phyloP scores from a whole-genome alignment of 2,329 filamentous ascomycete genomes.

The Colletotrichum musae region DNA sequence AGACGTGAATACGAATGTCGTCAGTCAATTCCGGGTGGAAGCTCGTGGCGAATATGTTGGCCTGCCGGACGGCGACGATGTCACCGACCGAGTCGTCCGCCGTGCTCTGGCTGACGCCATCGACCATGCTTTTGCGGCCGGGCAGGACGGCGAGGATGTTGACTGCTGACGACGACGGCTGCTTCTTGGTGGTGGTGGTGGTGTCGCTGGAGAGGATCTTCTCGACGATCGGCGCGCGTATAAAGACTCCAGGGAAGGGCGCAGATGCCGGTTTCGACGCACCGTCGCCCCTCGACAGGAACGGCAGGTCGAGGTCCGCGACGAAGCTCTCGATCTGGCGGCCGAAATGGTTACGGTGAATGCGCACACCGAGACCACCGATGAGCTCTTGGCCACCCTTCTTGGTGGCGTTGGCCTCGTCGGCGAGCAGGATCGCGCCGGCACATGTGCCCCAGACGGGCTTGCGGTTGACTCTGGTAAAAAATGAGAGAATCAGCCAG shows the following conservation, averaged over 20 bases:
- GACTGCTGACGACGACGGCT: constrained; percentile 52
- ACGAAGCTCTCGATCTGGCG: constrained; percentile 94
- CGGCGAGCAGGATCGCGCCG: constrained; percentile 90
- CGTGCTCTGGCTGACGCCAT: constrained; percentile 54
- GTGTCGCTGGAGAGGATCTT: constrained; percentile 71
- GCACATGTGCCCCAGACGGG: constrained; percentile 98
- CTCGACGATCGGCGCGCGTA: constrained; percentile 94
- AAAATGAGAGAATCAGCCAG: constrained; percentile 12
- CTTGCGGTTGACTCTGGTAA: constrained; percentile 76
- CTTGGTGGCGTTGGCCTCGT: constrained; percentile 90
- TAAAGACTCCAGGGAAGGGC: constrained; percentile 90
- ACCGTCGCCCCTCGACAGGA: constrained; percentile 64
- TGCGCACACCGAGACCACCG: constrained; percentile 89
- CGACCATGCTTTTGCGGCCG: constrained; percentile 54
- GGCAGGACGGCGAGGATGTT: constrained; percentile 68
- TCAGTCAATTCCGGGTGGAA: constrained; percentile 96
- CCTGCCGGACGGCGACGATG: constrained; percentile 90
- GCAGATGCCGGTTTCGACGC: constrained; percentile 35
- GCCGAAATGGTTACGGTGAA: constrained; percentile 96
- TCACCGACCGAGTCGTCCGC: constrained; percentile 69
- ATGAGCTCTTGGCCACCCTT: constrained; percentile 93
- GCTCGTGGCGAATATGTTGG: constrained; percentile 93
- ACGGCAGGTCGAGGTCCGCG: constrained; percentile 79
- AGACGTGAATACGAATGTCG: constrained; percentile 89
- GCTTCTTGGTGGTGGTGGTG: background rate